These are phyloP conservation scores for Chytriomyces confervae DNA, from an alignment of 192 early-diverging fungal genomes.

Conservation along the genomic window DNA sequence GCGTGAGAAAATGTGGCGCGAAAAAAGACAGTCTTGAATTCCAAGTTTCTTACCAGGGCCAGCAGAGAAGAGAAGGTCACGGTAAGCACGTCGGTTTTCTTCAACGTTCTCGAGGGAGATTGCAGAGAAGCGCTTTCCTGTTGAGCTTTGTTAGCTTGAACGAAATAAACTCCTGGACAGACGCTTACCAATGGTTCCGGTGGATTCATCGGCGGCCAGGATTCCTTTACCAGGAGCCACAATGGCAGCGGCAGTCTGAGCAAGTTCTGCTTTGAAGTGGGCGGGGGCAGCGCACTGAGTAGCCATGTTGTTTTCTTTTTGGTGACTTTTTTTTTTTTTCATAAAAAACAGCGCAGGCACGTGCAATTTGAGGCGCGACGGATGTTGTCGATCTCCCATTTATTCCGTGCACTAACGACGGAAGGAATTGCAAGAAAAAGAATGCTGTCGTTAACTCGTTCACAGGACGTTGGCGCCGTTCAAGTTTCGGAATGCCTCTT, in stretches of 20 bases:
- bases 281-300: slow-evolving; percentile 37
- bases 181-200: slow-evolving; percentile 50
- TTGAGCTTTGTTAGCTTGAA: background rate
- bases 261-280: slow-evolving; percentile 43
- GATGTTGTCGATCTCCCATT: too few relatives aligned
- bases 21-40: background rate
- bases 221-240: slow-evolving; percentile 55
- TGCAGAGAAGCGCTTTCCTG: slow-evolving; percentile 45
- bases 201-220: slow-evolving; percentile 57
- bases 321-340: background rate
- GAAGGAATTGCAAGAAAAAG: background rate
- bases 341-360: background rate
- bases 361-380: too few relatives aligned
- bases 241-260: slow-evolving; percentile 48
- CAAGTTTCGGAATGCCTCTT: slow-evolving; percentile 79
- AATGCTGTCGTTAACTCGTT: background rate
- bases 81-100: slow-evolving; percentile 54
- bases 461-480: slow-evolving; percentile 47
- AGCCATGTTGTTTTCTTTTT: slow-evolving; percentile 10
- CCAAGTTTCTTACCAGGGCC: slow-evolving; percentile 24
- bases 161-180: background rate
- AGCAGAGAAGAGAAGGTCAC: slow-evolving; percentile 52
- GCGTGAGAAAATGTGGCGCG: background rate
- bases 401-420: too few relatives aligned
- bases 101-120: slow-evolving; percentile 55